phyloP scores from a whole-genome alignment of 108 stramenopile species.

The Conticribra guillardii region DNA sequence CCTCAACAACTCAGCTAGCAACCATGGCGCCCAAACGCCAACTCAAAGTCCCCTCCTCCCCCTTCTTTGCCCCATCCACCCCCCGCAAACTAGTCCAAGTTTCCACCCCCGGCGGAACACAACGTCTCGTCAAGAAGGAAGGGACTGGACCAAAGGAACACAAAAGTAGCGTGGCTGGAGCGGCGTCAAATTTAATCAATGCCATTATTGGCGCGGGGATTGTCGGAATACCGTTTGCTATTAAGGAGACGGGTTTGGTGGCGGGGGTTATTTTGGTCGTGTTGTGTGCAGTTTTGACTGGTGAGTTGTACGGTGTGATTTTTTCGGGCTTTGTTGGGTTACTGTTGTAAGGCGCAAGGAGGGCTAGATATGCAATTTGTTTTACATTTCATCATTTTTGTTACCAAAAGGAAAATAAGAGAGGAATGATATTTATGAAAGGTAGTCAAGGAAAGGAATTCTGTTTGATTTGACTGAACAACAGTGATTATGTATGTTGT shows the following conservation, averaged over 20 bases:
- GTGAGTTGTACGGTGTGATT: background rate
- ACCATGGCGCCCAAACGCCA: constrained; percentile 19
- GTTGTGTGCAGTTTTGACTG: constrained; percentile 55
- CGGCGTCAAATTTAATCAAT: constrained; percentile 81
- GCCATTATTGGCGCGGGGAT: constrained; percentile 89
- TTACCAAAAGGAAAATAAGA: no score
- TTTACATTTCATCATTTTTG: background rate
- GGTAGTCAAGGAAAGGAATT: no score
- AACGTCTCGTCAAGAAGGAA: constrained; percentile 34
- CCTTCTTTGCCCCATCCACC: constrained; percentile 56
- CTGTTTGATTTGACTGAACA: no score
- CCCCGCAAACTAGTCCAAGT: constrained; percentile 45
- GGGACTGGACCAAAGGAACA: constrained; percentile 46
- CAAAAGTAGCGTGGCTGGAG: constrained; percentile 72
- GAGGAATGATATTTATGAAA: no score
- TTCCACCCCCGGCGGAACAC: constrained; percentile 52
- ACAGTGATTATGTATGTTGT: no score
- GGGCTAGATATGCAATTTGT: no score
- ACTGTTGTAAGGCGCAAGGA: no score
- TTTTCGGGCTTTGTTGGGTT: no score
- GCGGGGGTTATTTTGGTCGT: constrained; percentile 72
- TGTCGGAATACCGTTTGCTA: constrained; percentile 87
- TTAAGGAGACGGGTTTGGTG: constrained; percentile 77
- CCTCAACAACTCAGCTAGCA: no score
- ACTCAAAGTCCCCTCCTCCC: constrained; percentile 29